Base-by-base conservation (phyloP, 2,329 filamentous ascomycete genomes). In the Colletotrichum musicola region DNA sequence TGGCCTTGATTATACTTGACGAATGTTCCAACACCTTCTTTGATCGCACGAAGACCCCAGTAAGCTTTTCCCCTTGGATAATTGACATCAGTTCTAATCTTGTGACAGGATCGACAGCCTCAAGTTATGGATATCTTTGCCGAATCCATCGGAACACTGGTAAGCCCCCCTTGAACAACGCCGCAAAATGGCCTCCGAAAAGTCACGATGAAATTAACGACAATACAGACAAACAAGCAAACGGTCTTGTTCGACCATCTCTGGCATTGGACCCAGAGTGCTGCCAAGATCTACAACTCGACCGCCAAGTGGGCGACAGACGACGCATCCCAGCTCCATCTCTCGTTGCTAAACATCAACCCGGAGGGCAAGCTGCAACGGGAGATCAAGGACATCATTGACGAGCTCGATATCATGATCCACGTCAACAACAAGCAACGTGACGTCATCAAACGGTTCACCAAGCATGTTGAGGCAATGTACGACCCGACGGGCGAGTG, bases 361-460 rank as follows among this genome's bases (percentile, higher is more conserved):
- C 77, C 78, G 1, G 82, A 85, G 67, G 81, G 80, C 0, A 75
- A 78, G 20, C 73, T 85, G 0, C 79, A 83, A 38, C 73, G 76
- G 0, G 83, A 85, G 58, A 80, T 83, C 10, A 82, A 83, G 56
- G 83, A 85, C 49, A 83, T 85, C 22, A 72, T 81, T 1, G 83
- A 85, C 14, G 83, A 86, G 68, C 76, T 86, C 0, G 79, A 81
- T 9, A 85, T 85, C 59, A 84, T 86, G 75, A 73, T 80, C 0
- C 75, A 79, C 14, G 75, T 85, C 14, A 73, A 76, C 4, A 75
- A 75, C 6, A 75, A 77, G n/a, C 83, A 83, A 46, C 53, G 68
- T 2, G 75, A 79, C 4, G 74, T 80, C 0, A 61, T 81, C 4
- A 73, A 74, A 20, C 69, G 70, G 3, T 79, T 77, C 61, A 72